Conservation (phyloP, 2,329 filamentous ascomycete genomes). For the Arthrobotrys entomopaga region DNA sequence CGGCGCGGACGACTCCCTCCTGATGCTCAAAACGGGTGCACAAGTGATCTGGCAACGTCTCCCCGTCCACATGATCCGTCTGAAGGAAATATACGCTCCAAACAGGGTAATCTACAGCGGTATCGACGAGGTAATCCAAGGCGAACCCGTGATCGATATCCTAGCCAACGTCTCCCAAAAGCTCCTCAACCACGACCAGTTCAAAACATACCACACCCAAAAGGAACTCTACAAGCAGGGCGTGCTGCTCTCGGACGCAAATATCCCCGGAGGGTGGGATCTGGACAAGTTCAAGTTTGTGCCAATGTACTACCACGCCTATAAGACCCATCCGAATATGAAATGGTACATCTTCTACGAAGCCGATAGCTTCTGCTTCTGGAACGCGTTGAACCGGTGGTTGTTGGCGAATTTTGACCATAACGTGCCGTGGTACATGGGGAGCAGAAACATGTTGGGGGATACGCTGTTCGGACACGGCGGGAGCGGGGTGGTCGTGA, state of each 20-base stretch:
- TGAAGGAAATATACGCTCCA: conserved; percentile 65
- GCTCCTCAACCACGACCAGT: conserved; percentile 64
- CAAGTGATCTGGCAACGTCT: conserved; percentile 67
- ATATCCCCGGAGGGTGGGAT: conserved; percentile 65
- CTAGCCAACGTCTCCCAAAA: conserved; percentile 60
- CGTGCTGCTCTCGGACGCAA: conserved; percentile 54
- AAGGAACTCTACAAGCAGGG: conserved; percentile 59
- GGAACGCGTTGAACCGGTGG: conserved; percentile 67
- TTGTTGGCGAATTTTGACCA: conserved; percentile 64
- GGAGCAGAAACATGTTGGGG: conserved; percentile 65
- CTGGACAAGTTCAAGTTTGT: conserved; percentile 73
- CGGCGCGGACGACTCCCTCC: conserved; percentile 63
- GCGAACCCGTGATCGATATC: conserved; percentile 60
- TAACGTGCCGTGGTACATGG: conserved; percentile 65
- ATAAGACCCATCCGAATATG: conserved; percentile 65
- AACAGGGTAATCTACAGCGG: conserved; percentile 71
- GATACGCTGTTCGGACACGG: conserved; percentile 68
- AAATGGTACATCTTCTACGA: conserved; percentile 73
- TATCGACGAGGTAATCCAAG: conserved; percentile 63
- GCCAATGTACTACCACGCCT: conserved; percentile 70
- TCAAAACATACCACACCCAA: conserved; percentile 64
- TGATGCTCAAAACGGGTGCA: conserved; percentile 70
- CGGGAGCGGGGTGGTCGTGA: conserved; percentile 64
- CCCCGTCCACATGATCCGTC: conserved; percentile 68
- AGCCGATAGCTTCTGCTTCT: conserved; percentile 70